Evolutionary conservation across 2,329 filamentous ascomycete species (phyloP).

Genomic region (Colletotrichum sp.): DNA sequence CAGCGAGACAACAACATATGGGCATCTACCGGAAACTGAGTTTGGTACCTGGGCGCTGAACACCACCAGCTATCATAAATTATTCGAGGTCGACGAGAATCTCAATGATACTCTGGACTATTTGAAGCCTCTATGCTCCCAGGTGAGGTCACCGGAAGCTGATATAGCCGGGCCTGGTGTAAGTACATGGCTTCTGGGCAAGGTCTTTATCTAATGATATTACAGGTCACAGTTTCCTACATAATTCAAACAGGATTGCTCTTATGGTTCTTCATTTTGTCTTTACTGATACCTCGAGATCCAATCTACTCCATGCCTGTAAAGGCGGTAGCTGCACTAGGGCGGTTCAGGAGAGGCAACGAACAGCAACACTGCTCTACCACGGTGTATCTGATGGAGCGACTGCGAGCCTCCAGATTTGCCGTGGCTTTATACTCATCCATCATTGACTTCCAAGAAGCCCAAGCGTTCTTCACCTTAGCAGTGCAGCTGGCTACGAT

Average conservation of each 20-base stretch:
- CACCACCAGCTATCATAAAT: neutral
- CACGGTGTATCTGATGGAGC: neutral
- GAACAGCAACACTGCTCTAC: neutral
- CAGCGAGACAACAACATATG: neutral
- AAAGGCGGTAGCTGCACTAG: neutral
- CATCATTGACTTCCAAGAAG: constrained; percentile 24
- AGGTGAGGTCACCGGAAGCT: neutral
- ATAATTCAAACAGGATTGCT: neutral
- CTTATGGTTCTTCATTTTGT: neutral
- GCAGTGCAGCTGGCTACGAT: constrained; percentile 27
- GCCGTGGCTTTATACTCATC: neutral
- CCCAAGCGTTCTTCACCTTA: constrained; percentile 26
- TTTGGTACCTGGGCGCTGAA: neutral
- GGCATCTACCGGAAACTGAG: neutral
- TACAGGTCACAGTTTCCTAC: neutral
- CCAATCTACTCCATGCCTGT: neutral
- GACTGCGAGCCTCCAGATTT: neutral
- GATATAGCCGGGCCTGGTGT: neutral
- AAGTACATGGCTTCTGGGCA: neutral
- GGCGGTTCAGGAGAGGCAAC: neutral
- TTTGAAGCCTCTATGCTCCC: neutral
- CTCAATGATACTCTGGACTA: neutral
- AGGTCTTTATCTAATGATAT: neutral
- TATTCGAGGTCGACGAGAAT: neutral
- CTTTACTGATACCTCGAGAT: neutral